A percentile compares a stretch with the other conserved stretches of the same genome.
These are phyloP conservation scores for Verticillium alfalfae DNA, from an alignment of 2,329 filamentous ascomycete genomes.

Conservation along the genomic window DNA sequence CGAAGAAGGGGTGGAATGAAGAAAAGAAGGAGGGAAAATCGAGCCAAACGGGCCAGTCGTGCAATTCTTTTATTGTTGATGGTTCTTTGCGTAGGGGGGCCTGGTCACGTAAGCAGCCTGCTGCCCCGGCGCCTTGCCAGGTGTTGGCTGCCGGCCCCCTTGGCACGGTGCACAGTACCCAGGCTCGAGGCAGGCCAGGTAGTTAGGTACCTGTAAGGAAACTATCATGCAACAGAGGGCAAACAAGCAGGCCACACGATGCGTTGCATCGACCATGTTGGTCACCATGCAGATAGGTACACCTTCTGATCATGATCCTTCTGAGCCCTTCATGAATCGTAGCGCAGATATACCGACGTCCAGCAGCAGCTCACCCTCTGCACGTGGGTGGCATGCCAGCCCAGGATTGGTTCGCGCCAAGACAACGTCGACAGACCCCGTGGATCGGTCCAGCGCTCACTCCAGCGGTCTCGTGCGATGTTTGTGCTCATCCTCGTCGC, in stretches of 20 bases:
- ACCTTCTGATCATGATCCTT: not conserved
- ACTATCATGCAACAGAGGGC: not conserved
- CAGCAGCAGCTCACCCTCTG: not conserved
- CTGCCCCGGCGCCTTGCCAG: too few species aligned
- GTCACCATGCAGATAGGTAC: not conserved
- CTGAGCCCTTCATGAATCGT: not conserved
- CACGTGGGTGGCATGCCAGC: not conserved
- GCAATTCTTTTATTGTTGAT: not conserved
- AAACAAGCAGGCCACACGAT: not conserved
- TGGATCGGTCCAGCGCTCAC: not conserved
- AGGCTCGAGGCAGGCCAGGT: not conserved
- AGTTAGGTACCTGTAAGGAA: not conserved
- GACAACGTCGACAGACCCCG: not conserved
- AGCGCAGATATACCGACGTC: not conserved
- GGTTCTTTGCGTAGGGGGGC: too few species aligned
- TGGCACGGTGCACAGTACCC: too few species aligned
- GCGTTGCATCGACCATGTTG: not conserved
- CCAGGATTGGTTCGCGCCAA: not conserved
- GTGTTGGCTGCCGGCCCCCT: too few species aligned
- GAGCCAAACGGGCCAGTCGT: slow-evolving; percentile 2
- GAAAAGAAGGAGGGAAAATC: slow-evolving; percentile 10
- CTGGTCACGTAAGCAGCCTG: not conserved
- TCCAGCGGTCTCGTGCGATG: not conserved
- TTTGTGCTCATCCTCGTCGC: not conserved
- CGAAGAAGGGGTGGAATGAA: slow-evolving; percentile 12